Evolutionary conservation across 164 flowering plant species (phyloP).

Genomic region (Sextonia rubra): DNA sequence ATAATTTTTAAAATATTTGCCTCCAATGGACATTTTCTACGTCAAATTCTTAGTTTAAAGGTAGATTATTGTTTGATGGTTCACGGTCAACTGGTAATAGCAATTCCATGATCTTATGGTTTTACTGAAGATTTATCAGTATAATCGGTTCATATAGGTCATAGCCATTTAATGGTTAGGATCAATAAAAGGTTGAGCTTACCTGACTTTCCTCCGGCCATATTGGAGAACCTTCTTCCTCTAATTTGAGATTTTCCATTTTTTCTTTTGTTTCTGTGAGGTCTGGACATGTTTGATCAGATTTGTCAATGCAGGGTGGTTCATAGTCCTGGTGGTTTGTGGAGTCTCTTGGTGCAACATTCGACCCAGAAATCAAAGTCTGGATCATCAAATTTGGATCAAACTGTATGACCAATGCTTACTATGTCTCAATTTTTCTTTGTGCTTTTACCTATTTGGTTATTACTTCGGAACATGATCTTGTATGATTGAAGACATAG

Average conservation of each 20-base stretch:
- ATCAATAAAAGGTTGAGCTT: background rate
- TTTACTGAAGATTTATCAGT: too few relatives aligned
- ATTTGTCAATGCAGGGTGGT: conserved; percentile 21
- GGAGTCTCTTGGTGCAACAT: conserved; percentile 49
- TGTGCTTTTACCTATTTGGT: background rate
- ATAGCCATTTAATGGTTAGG: background rate
- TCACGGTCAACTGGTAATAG: too few relatives aligned
- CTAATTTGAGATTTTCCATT: background rate
- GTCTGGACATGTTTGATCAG: conserved; percentile 1
- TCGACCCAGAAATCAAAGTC: conserved; percentile 29
- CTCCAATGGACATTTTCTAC: too few relatives aligned
- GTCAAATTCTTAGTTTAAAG: too few relatives aligned
- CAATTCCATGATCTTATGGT: too few relatives aligned
- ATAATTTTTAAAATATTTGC: too few relatives aligned
- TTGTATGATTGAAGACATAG: background rate
- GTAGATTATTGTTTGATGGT: too few relatives aligned
- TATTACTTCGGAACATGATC: background rate
- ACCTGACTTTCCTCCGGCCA: background rate
- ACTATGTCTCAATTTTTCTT: background rate
- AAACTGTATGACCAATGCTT: conserved; percentile 34
- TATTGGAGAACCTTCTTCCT: background rate
- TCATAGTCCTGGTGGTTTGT: conserved; percentile 49
- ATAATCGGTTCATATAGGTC: background rate
- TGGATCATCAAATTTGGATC: conserved; percentile 27
- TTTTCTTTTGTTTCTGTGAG: background rate